Evolutionary conservation across 371 early-diverging fungal genomes (phyloP).

Genomic region (Syncephalastrum contaminatum): DNA sequence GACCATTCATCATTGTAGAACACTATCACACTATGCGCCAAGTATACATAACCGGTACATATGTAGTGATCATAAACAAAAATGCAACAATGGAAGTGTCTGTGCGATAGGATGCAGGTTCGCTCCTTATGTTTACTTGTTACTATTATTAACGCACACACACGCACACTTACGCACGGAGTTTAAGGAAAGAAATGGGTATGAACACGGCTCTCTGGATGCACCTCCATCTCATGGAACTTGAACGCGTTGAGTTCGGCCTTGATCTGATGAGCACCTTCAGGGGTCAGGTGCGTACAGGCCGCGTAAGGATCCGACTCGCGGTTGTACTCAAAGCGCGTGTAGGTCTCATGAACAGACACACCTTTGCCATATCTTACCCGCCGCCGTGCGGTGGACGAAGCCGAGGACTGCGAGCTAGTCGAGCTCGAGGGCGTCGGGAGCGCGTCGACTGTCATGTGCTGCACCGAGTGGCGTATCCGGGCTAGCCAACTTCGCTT

Average conservation of each 20-base stretch:
- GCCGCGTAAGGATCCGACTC: conserved; percentile 56
- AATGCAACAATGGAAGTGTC: too few relatives aligned
- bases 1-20: too few relatives aligned
- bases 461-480: conserved; percentile 1
- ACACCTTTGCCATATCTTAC: conserved; percentile 24
- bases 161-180: neutral
- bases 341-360: conserved; percentile 57
- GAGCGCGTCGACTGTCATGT: too few relatives aligned
- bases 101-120: too few relatives aligned
- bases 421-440: neutral
- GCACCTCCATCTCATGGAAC: conserved; percentile 70
- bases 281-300: conserved; percentile 55
- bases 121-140: too few relatives aligned
- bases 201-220: conserved; percentile 60
- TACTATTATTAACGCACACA: neutral
- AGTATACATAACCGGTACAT: too few relatives aligned
- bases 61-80: too few relatives aligned
- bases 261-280: conserved; percentile 64
- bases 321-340: conserved; percentile 68
- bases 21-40: too few relatives aligned
- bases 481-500: neutral
- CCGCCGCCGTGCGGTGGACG: neutral
- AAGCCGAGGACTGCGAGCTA: too few relatives aligned
- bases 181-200: conserved; percentile 67
- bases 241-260: conserved; percentile 73